Evolutionary conservation across 225 moss, liverwort and hornwort species (phyloP).

Genomic region (Antitrichia curtipendula): DNA sequence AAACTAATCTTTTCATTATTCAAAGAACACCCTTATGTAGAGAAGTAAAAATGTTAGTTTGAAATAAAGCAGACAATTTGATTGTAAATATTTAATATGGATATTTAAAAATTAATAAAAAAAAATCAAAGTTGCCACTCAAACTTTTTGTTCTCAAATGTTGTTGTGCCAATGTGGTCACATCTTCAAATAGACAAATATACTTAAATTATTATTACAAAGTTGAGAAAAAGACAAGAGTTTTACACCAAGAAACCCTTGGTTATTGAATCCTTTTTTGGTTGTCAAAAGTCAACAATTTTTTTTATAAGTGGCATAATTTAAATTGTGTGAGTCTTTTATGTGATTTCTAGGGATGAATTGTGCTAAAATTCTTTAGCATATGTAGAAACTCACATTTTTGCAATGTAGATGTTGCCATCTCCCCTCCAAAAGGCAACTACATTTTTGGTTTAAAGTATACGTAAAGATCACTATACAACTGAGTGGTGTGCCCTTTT

Average conservation of each 20-base stretch:
- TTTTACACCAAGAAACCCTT: not conserved
- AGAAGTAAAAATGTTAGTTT: not conserved
- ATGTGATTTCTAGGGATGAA: not conserved
- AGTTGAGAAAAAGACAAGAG: not conserved
- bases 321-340: not conserved
- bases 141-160: not conserved
- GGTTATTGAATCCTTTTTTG: not conserved
- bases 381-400: too few species aligned
- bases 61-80: not conserved
- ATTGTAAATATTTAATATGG: not conserved
- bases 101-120: not conserved
- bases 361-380: too few species aligned
- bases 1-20: not conserved
- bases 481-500: too few species aligned
- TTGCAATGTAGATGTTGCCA: too few species aligned
- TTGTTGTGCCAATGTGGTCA: fast-evolving
- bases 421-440: fast-evolving
- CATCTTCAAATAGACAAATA: not conserved
- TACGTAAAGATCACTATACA: too few species aligned
- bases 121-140: not conserved
- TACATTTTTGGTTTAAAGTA: too few species aligned
- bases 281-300: not conserved
- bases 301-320: not conserved
- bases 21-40: fast-evolving
- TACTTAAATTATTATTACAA: not conserved